Conservation (phyloP, 164 flowering plant species). For the Houttuynia cordata region DNA sequence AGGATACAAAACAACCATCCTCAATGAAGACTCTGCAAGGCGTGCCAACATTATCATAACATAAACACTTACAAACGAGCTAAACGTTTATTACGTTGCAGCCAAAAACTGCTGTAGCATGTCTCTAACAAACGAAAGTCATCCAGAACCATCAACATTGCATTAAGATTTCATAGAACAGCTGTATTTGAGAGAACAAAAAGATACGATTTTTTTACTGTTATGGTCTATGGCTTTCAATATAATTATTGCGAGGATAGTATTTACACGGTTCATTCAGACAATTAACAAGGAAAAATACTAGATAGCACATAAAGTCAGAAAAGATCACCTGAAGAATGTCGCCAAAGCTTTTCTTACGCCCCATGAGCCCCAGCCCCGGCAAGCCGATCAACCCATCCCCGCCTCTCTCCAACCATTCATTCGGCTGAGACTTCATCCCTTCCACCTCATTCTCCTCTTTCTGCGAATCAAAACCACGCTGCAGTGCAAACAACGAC, state of each 20-base stretch:
- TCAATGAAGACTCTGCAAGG: too few species aligned
- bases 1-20: too few species aligned
- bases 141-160: too few species aligned
- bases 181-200: too few species aligned
- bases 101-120: too few species aligned
- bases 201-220: too few species aligned
- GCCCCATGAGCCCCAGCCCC: conserved; percentile 50
- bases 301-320: neutral
- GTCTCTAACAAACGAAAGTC: too few species aligned
- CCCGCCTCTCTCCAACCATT: conserved; percentile 43
- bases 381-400: conserved; percentile 69
- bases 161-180: too few species aligned
- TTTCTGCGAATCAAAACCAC: conserved; percentile 27
- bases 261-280: neutral
- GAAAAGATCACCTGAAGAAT: conserved; percentile 52
- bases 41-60: too few species aligned
- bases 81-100: too few species aligned
- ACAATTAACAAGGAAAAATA: too few species aligned
- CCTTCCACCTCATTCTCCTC: conserved; percentile 23
- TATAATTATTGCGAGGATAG: neutral
- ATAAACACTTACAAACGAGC: too few species aligned
- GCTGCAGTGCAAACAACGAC: conserved; percentile 39
- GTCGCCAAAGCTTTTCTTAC: conserved; percentile 62
- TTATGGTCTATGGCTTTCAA: neutral
- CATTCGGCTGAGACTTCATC: conserved; percentile 12